Base-by-base conservation (phyloP, 495 filamentous ascomycete genomes). In the Aeminium ludgeri region DNA sequence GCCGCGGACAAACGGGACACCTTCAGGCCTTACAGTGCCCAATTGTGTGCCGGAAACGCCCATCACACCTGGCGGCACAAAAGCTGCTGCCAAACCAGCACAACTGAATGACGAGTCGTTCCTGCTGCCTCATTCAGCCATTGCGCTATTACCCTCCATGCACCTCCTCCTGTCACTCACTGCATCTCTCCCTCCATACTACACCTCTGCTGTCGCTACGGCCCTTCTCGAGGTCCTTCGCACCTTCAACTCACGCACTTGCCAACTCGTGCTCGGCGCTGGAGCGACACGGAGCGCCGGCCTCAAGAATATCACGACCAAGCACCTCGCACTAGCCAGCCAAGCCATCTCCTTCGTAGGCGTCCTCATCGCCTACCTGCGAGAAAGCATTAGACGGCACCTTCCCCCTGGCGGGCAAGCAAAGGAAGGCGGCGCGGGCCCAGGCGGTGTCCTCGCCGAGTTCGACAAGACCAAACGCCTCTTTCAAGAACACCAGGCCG, bases 251-350 rank as follows among this genome's bases (percentile, higher is more conserved):
- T 92, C 84, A 6, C 76, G 89, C 5, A 86, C 84, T 30, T 85
- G 76, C 15, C 89, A 99, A 49, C 72, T 96, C 37, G 93, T 99
- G 46, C 76, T 96, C 6, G 91, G 87, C 6, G 91, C 89, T 8
- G 89, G 89, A 1, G 89, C 89, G 1, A 95, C 83, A 1, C 65
- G 72, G 19, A 86, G 76, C n/a, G 91, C 86, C 3, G 89, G 89
- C 0, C 62, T 99, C 8, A 93, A 85, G 54, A 92, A 93, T 48
- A 99, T 99, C 52, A 95, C 84, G 1, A 91, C 89, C 0, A 89
- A 86, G 51, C 86, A 99, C 61, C 73, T 99, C 6, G 87, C 89
- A 0, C 71, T 96, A 20, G 86, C 91, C 7, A 86, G 81, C 1
- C 91, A 95, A 58, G 79, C 86, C 0, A 59, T 95, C 18, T 79